A percentile compares a stretch with the other conserved stretches of the same genome.
Conservation (phyloP, 2,329 filamentous ascomycete species). For the Phialocephala sp. region DNA sequence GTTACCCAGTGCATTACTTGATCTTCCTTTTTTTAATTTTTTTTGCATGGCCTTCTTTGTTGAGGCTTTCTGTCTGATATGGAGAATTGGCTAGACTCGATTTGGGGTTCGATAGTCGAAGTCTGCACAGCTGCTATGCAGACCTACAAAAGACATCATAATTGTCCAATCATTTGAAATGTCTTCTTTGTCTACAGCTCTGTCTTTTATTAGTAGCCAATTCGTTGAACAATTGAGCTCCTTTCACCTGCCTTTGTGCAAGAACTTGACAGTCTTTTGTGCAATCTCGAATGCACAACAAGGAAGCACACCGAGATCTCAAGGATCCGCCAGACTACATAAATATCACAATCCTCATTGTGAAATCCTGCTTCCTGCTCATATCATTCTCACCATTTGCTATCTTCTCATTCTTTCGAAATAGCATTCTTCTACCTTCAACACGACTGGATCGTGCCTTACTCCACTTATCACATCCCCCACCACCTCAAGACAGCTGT, state of each 20-base stretch:
- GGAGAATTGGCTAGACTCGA: not conserved
- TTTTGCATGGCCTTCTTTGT: too few species aligned
- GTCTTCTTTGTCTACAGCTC: not conserved
- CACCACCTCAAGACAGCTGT: constrained; percentile 22
- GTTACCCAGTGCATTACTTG: too few species aligned
- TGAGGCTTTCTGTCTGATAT: too few species aligned
- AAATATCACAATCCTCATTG: constrained; percentile 26
- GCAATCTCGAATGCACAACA: not conserved
- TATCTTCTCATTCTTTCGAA: constrained; percentile 14
- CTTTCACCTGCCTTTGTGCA: not conserved
- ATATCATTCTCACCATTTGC: constrained; percentile 9
- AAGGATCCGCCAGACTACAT: constrained; percentile 7
- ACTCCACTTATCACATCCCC: not conserved
- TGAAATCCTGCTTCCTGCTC: constrained; percentile 9
- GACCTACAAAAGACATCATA: not conserved
- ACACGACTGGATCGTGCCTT: constrained; percentile 30
- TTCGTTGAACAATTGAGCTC: too few species aligned
- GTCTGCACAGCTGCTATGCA: not conserved
- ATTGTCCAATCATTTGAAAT: not conserved
- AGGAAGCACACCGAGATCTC: not conserved
- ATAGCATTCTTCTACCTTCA: constrained; percentile 1
- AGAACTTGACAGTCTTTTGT: not conserved
- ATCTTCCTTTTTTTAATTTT: too few species aligned
- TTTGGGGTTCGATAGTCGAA: not conserved
- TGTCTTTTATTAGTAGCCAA: not conserved